These are phyloP conservation scores for Chrysoporthe deuterocubensis DNA, from an alignment of 2,329 filamentous ascomycete genomes.

Conservation along the genomic window DNA sequence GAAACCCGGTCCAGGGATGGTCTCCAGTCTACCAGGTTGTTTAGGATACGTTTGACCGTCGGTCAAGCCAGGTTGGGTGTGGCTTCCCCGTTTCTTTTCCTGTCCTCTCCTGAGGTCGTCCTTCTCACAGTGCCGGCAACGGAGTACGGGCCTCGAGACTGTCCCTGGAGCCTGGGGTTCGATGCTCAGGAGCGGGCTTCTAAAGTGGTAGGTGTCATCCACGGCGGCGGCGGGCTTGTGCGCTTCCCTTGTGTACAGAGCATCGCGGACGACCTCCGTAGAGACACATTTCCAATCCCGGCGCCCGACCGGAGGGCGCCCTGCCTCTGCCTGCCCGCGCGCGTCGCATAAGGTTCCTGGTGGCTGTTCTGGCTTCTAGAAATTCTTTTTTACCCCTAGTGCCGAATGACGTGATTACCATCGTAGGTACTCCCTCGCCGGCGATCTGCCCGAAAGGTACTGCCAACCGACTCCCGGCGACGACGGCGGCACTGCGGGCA, in stretches of 20 bases:
- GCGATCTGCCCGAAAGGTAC: constrained; percentile 16
- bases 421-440: constrained; percentile 18
- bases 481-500: not conserved
- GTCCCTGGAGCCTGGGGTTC: not conserved
- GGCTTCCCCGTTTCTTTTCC: constrained; percentile 1
- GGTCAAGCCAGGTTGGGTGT: constrained; percentile 11
- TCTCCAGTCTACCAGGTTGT: constrained; percentile 17
- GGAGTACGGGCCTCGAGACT: constrained; percentile 11
- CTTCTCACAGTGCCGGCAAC: constrained; percentile 24
- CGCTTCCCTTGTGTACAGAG: not conserved
- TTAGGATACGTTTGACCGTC: constrained; percentile 17
- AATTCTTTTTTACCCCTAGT: constrained; percentile 20
- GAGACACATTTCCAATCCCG: constrained; percentile 18
- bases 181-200: constrained; percentile 4
- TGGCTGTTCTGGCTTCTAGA: constrained; percentile 12
- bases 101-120: not conserved
- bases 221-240: not conserved
- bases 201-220: constrained; percentile 21
- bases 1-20: constrained; percentile 26
- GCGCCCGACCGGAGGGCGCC: constrained; percentile 16
- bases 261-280: not conserved
- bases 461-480: constrained; percentile 8
- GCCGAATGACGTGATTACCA: constrained; percentile 28
- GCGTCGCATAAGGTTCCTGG: not conserved
- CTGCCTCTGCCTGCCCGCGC: not conserved